Evolutionary conservation across 2,329 filamentous ascomycete genomes (phyloP), one percentile per base, ranked within the genome.

Genomic region (Paecilomyces formosus): DNA sequence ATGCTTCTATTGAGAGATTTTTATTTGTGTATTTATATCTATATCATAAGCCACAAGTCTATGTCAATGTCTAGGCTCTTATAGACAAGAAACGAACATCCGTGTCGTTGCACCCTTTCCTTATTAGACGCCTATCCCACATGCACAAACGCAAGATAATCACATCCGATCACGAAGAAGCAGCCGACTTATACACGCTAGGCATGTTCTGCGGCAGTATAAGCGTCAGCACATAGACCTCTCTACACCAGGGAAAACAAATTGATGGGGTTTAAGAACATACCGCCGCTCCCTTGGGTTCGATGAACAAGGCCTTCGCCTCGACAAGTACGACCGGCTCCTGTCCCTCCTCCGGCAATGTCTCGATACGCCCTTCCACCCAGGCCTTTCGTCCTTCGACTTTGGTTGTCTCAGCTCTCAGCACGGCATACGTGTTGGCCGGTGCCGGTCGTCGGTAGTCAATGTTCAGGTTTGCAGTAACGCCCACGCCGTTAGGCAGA

Each of bases 351-450:
- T 81, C 76, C 59, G 84, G 83, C 61, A 97, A 75, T 57, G 90
- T 87, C 81, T 96, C 92, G 66, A 97, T 87, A 65, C 85, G 84
- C 1, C 91, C 94, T 76, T 89, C 88, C 1, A 97, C 91, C 91
- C 91, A 97, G 12, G 92, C 93, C 79, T 97, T 97, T 62, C 94
- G 82, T 0, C 94, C 93, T 70, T 97, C 92, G 1, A 93, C 89
- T 77, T 88, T 92, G 9, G 84, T 87, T 21, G 92, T 96, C 70
- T 85, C 84, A 3, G 90, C 92, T 61, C 84, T 82, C 59, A 99
- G 76, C 51, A 96, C 90, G 30, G 95, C 79, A 70, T 88, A 94
- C 61, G 84, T 83, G 22, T 85, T 84, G 5, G 92, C 91, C 66
- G 83, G 85, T 52, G 89, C 88, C 3, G 94, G 94, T 61, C 85